These are phyloP conservation scores for Cydonia oblonga DNA, from an alignment of 331 rosid genomes.

Conservation along the genomic window DNA sequence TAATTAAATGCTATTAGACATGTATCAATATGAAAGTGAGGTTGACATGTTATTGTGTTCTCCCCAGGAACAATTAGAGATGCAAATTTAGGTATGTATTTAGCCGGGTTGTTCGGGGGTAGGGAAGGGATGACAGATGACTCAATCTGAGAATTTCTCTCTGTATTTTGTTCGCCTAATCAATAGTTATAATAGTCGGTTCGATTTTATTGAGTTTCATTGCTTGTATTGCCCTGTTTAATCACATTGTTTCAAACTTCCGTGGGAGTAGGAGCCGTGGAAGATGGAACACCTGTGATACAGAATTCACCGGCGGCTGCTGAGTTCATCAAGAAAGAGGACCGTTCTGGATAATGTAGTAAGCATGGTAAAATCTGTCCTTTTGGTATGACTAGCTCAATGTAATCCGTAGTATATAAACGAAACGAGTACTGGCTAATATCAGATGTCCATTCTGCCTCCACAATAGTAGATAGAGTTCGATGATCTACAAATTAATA, in stretches of 20 bases:
- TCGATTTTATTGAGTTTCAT: background rate
- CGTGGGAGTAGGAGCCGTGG: slow-evolving; percentile 13
- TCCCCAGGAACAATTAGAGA: background rate
- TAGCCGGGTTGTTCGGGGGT: background rate
- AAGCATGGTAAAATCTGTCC: background rate
- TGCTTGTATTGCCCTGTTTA: background rate
- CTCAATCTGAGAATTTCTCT: background rate
- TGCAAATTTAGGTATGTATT: background rate
- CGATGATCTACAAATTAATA: background rate
- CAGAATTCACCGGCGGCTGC: slow-evolving; percentile 4
- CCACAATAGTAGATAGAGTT: background rate
- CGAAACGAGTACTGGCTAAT: background rate
- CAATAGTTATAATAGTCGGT: background rate
- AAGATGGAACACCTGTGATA: slow-evolving; percentile 19
- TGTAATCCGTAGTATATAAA: background rate
- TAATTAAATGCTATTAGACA: no score
- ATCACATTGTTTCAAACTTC: background rate
- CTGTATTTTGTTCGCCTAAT: background rate
- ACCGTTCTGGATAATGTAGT: background rate
- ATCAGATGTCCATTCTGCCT: background rate
- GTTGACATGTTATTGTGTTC: background rate
- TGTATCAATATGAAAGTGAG: background rate
- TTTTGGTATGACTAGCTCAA: background rate
- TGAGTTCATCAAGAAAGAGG: slow-evolving; percentile 1
- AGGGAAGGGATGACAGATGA: background rate